Evolutionary conservation across 345 rosid genomes (phyloP), one percentile per base, ranked within the genome.

Genomic region (Draba incana): DNA sequence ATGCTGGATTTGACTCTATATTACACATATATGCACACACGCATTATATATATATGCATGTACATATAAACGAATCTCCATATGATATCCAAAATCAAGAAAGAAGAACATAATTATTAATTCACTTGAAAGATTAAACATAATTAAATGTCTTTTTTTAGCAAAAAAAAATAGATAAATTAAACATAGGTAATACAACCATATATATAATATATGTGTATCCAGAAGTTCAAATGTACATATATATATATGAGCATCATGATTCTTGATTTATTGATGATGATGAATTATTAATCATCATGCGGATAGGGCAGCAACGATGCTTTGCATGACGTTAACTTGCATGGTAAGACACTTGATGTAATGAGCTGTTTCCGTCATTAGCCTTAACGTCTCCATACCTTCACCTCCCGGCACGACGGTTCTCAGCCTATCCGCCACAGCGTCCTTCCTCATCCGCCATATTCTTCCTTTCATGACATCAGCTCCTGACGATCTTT

Each of bases 321-420:
- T 50, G 10, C n/a, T 13, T 45, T 62, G 42, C 68, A 62, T 62
- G 9, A 62, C 37, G 24, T 16, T 45, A 12, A 52, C 50, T 48
- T 65, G 70, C 47, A 48, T 38, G 46, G 13, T 50, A 11, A 65
- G 50, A 37, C 70, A 65, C 37, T 52, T 52, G 10, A 65, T 65
- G 38, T 35, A 65, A 65, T 65, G 59, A 7, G 47, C 38, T 28
- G 70, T 65, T 38, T 65, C 70, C 33, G 12, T 59, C n/a, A n/a
- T n/a, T n/a, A n/a, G n/a, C 7, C 20, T 52, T 10, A 39, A n/a
- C 31, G 46, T 16, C 20, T 65, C 70, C 70, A 65, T 65, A 14
- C 10, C 70, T 24, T 14, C 70, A 4, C 70, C 60, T 4, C 70
- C 60, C 12, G 70, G 60, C 31, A 65, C 70, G 16, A 65, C 31